A percentile compares a stretch with the other conserved stretches of the same genome.
Conservation (phyloP, 257 asterid genomes). For the Osmanthus fragrans region DNA sequence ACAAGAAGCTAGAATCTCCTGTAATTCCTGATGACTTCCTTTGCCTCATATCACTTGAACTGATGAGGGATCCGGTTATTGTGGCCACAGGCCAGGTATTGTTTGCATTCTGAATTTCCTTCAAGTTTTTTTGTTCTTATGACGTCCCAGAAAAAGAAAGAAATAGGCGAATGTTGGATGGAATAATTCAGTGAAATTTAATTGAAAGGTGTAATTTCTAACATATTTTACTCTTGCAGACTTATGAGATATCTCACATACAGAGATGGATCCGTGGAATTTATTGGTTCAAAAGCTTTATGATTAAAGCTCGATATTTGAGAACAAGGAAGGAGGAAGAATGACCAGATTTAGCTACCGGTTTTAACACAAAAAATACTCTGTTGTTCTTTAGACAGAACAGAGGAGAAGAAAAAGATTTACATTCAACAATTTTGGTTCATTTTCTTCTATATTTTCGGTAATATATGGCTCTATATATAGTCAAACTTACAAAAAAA, state of each 20-base stretch:
- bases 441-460: too few relatives aligned
- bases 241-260: conserved; percentile 87
- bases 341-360: too few relatives aligned
- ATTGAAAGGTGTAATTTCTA: not conserved
- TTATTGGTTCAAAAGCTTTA: too few relatives aligned
- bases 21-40: conserved; percentile 76
- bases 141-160: not conserved
- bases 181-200: not conserved
- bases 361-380: too few relatives aligned
- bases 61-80: conserved; percentile 96
- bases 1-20: conserved; percentile 57
- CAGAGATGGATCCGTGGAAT: too few relatives aligned
- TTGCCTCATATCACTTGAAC: conserved; percentile 93
- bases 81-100: conserved; percentile 75
- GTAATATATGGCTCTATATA: too few relatives aligned
- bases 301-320: too few relatives aligned
- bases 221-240: conserved; percentile 45
- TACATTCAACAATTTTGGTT: too few relatives aligned
- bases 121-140: not conserved
- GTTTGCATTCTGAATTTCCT: not conserved
- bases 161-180: not conserved
- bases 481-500: too few relatives aligned
- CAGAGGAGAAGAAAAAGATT: too few relatives aligned
- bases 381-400: too few relatives aligned
- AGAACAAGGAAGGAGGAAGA: too few relatives aligned